Evolutionary conservation across 257 asterid genomes (phyloP).

Genomic region (Coffea eugenioides): DNA sequence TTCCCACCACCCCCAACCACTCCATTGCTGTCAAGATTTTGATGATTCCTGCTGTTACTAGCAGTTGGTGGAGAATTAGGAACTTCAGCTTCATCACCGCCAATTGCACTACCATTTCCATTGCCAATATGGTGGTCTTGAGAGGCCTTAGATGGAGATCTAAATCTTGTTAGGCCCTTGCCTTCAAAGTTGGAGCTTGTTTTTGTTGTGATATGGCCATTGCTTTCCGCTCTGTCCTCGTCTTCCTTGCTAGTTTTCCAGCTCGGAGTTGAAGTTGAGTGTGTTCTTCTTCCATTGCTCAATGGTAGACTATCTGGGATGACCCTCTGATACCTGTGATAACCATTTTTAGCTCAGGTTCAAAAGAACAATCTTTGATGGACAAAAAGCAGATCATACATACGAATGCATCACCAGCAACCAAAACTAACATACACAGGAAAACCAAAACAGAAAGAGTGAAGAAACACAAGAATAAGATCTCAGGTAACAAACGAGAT

Average conservation of each 20-base stretch:
- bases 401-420: neutral
- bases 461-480: neutral
- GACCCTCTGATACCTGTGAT: conserved; percentile 27
- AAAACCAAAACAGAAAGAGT: neutral
- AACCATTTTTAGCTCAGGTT: neutral
- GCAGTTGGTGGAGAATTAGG: conserved; percentile 25
- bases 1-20: conserved; percentile 21
- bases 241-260: conserved; percentile 29
- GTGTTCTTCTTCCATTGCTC: conserved; percentile 27
- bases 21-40: conserved; percentile 20
- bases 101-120: conserved; percentile 2
- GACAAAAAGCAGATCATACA: neutral
- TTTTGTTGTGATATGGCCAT: conserved; percentile 6
- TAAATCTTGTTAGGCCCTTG: conserved; percentile 24
- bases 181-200: conserved; percentile 18
- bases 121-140: conserved; percentile 20
- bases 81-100: conserved; percentile 9
- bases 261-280: conserved; percentile 11
- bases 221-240: conserved; percentile 19
- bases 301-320: conserved; percentile 26
- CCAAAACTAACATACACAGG: neutral
- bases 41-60: conserved; percentile 5
- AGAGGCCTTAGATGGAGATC: conserved; percentile 27
- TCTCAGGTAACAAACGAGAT: neutral
- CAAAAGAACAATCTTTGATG: neutral